Conservation (phyloP, 495 filamentous ascomycete genomes). For the Margaritispora aquatica region DNA sequence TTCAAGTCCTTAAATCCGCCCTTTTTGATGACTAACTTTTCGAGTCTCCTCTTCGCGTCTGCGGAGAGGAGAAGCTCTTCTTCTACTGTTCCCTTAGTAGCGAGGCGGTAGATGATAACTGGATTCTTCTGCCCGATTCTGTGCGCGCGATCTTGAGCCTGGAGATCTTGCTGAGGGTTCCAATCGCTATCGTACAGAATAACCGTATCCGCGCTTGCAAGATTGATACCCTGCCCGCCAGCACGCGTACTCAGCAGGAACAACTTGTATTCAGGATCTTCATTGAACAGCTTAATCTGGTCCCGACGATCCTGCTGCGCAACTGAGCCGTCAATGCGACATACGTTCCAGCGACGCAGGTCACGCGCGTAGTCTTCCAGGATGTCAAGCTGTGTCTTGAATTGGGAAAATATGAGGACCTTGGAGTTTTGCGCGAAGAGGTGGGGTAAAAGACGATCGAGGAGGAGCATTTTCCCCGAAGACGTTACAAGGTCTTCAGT, state of each 20-base stretch:
- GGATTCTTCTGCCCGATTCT: slow-evolving; percentile 89
- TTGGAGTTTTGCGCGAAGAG: slow-evolving; percentile 77
- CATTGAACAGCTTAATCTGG: slow-evolving; percentile 86
- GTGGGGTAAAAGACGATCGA: slow-evolving; percentile 76
- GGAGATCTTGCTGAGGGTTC: slow-evolving; percentile 97
- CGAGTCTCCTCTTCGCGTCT: slow-evolving; percentile 87
- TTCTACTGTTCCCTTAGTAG: slow-evolving; percentile 89
- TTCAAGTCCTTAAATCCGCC: slow-evolving; percentile 59
- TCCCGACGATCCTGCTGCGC: slow-evolving; percentile 70
- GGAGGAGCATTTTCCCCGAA: slow-evolving; percentile 91
- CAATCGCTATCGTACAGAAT: slow-evolving; percentile 95
- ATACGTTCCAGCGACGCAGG: slow-evolving; percentile 69
- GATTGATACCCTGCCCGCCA: slow-evolving; percentile 92
- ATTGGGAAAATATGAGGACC: slow-evolving; percentile 93
- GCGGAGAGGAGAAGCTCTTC: slow-evolving; percentile 82
- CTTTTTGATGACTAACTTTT: slow-evolving; percentile 94
- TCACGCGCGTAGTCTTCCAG: slow-evolving; percentile 75
- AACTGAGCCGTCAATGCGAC: slow-evolving; percentile 89
- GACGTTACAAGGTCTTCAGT: slow-evolving; percentile 76
- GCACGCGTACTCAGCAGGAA: slow-evolving; percentile 89
- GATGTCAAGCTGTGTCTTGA: slow-evolving; percentile 89
- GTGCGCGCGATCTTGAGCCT: slow-evolving; percentile 92
- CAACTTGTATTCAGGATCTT: slow-evolving; percentile 57
- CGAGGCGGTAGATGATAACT: slow-evolving; percentile 91
- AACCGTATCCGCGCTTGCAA: slow-evolving; percentile 95